Percentiles rank a stretch among this genome's conserved stretches.
These are phyloP conservation scores for Rhodamnia argentea DNA, from an alignment of 345 rosid genomes.

Conservation along the genomic window DNA sequence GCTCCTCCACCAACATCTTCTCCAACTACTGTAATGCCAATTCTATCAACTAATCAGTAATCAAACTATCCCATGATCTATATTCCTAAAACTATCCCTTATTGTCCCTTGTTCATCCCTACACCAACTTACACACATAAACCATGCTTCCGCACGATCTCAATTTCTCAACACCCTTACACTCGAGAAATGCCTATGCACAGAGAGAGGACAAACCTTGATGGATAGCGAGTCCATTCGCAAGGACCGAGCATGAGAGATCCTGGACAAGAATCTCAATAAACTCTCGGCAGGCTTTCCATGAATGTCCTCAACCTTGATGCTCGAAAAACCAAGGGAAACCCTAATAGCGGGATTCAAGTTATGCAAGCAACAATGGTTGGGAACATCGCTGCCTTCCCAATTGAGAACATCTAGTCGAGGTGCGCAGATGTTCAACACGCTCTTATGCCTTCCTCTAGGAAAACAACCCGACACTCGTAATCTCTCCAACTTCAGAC, in stretches of 20 bases:
- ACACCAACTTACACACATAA: no score
- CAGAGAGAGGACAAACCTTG: constrained; percentile 34
- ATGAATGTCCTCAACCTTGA: constrained; percentile 15
- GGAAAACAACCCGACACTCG: constrained; percentile 51
- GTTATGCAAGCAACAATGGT: constrained; percentile 27
- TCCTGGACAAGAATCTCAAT: constrained; percentile 34
- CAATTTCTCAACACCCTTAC: neutral
- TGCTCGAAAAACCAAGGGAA: constrained; percentile 28
- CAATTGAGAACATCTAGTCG: constrained; percentile 31
- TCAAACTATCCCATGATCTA: no score
- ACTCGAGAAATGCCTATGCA: neutral
- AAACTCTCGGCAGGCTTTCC: constrained; percentile 27
- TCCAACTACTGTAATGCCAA: no score
- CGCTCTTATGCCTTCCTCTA: constrained; percentile 22
- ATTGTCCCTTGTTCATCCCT: no score
- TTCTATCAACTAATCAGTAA: no score
- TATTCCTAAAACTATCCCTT: no score
- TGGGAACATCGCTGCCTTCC: constrained; percentile 38
- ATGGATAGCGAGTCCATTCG: constrained; percentile 49
- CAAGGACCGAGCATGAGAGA: constrained; percentile 29
- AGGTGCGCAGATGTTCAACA: constrained; percentile 47
- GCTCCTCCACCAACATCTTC: no score
- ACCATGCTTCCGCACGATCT: no score
- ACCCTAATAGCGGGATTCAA: constrained; percentile 33
- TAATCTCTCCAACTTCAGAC: constrained; percentile 33